Conservation (phyloP, 1,284 basidiomycete genomes). For the Malassezia psittaci region DNA sequence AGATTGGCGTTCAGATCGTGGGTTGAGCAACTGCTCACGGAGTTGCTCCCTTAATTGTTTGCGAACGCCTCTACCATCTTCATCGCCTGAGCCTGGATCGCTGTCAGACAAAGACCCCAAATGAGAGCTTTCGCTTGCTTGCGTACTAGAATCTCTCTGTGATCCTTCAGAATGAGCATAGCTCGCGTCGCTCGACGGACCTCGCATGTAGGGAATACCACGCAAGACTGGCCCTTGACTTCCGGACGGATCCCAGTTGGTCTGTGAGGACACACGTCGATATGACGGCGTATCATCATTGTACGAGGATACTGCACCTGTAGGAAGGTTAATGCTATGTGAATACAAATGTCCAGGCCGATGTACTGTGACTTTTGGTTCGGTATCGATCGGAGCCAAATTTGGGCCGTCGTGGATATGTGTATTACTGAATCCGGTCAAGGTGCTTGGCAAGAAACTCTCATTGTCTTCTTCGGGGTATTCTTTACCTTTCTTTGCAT, state of each 20-base stretch:
- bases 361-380: conserved; percentile 10
- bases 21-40: neutral
- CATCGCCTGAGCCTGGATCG: neutral
- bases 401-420: too few relatives aligned
- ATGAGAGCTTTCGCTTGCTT: neutral
- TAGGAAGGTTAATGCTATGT: conserved; percentile 11
- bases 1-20: neutral
- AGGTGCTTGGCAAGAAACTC: too few relatives aligned
- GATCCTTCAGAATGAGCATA: neutral
- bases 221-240: neutral
- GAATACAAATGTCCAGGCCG: conserved; percentile 16
- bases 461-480: too few relatives aligned
- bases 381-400: neutral
- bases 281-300: neutral
- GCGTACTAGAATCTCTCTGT: neutral
- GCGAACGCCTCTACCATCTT: too few relatives aligned
- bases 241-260: neutral
- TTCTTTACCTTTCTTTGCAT: too few relatives aligned
- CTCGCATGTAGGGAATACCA: neutral
- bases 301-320: neutral
- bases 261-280: neutral
- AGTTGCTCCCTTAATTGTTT: too few relatives aligned
- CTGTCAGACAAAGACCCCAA: neutral
- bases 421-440: too few relatives aligned
- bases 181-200: neutral